Base-by-base conservation (phyloP, 371 early-diverging fungal genomes). In the Rhizomucor pusillus region DNA sequence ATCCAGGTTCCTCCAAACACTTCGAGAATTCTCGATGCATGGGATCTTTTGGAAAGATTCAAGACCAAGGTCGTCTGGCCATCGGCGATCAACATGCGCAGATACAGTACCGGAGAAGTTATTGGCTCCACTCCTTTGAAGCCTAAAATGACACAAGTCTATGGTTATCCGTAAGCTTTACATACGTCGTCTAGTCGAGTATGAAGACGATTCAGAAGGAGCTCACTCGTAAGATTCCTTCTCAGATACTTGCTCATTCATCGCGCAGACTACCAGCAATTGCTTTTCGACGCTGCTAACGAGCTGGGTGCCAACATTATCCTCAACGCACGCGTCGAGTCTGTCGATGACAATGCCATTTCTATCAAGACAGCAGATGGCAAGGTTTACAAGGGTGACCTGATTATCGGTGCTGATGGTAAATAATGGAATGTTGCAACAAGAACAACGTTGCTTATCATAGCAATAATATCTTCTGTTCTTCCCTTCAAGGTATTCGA, bases 361-460 rank as follows among this genome's bases (percentile, higher is more conserved):
- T 47, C 59, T 11, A 56, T 66, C 6, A 50, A 22, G 14, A 24
- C 62, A n/a, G 47, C 41, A 10, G 34, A 58, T 20, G 62, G 62
- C 18, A 47, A 25, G 22, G 29, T 40, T 13, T 62, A 52, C 23
- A 55, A 47, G 12, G 58, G 41, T 19, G 66, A 66, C 45, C 24
- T 66, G 9, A 62, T 66, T 35, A 59, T 66, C 13, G 66, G 66
- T 13, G 66, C 66, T 51, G 66, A 66, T 47, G 66, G 66, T 59
- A 54, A 44, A 22, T 23, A 9, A 48, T 34, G 18, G 16, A 43
- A n/a, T 25, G 13, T 39, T 45, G 16, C 23, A 22, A 40, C 3
- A 12, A 44, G 16, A 35, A 16, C 5, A 25, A 19, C 16, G n/a
- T n/a, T 34, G 3, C 39, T 39, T 29, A 29, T 56, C 13, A 19